Conservation (phyloP, 2,329 filamentous ascomycete species). For the Microdochium nivale region DNA sequence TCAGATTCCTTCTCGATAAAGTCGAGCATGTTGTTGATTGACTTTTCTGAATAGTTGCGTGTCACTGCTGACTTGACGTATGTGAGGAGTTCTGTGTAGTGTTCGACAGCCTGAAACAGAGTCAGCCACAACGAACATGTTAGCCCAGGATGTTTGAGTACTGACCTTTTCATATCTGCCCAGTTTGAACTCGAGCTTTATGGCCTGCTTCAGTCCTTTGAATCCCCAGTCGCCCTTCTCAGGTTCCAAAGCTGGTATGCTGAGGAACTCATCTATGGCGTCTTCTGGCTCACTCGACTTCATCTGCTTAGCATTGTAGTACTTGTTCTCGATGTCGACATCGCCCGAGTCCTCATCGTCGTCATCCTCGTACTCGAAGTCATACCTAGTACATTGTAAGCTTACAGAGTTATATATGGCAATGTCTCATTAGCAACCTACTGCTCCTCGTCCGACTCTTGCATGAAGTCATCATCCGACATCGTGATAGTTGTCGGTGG, state of each 20-base stretch:
- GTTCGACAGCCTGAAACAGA: slow-evolving; percentile 63
- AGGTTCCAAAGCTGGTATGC: slow-evolving; percentile 70
- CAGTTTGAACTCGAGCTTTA: slow-evolving; percentile 94
- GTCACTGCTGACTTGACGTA: slow-evolving; percentile 97
- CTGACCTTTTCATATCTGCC: slow-evolving; percentile 72
- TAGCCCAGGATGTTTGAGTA: not conserved
- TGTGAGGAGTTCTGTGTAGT: slow-evolving; percentile 90
- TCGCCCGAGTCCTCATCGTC: slow-evolving; percentile 83
- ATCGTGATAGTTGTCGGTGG: slow-evolving; percentile 33
- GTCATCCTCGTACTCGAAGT: slow-evolving; percentile 94
- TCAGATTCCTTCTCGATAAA: slow-evolving; percentile 87
- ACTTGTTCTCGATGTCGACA: slow-evolving; percentile 97
- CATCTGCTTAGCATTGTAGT: slow-evolving; percentile 98
- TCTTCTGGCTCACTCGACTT: slow-evolving; percentile 81
- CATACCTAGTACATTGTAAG: slow-evolving; percentile 48
- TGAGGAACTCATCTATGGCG: slow-evolving; percentile 88
- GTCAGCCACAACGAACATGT: slow-evolving; percentile 1
- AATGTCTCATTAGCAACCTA: slow-evolving; percentile 30
- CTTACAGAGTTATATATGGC: not conserved
- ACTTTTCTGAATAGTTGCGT: slow-evolving; percentile 97
- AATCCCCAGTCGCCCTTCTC: slow-evolving; percentile 99
- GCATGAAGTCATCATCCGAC: slow-evolving; percentile 92
- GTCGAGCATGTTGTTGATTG: slow-evolving; percentile 98
- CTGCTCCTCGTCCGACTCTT: slow-evolving; percentile 82
- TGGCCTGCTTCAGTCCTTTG: slow-evolving; percentile 95